Percentiles rank a stretch among this genome's conserved stretches.
Conservation (phyloP, 2,329 filamentous ascomycete species). For the Teratosphaeria epicoccoides region DNA sequence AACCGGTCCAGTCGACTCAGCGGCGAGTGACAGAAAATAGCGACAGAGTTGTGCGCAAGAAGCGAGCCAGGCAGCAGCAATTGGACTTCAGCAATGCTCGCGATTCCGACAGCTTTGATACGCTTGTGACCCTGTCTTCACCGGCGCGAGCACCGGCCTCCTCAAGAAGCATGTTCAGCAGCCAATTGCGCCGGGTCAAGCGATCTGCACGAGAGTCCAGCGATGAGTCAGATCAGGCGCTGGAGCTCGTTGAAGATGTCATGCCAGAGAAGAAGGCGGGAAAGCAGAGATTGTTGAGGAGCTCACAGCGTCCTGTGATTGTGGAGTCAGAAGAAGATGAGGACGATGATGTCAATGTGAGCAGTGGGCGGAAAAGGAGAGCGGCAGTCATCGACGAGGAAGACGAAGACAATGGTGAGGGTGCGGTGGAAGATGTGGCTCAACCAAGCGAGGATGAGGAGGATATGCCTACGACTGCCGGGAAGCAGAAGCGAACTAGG, state of each 20-base stretch:
- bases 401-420: constrained; percentile 1
- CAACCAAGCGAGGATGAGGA: constrained; percentile 7
- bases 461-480: constrained; percentile 21
- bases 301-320: constrained; percentile 6
- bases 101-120: constrained; percentile 13
- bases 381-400: not conserved
- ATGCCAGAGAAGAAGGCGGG: not conserved
- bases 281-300: not conserved
- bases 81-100: constrained; percentile 21
- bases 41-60: constrained; percentile 4
- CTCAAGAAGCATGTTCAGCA: constrained; percentile 20
- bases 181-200: constrained; percentile 7
- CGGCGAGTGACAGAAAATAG: constrained; percentile 4
- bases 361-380: not conserved
- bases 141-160: constrained; percentile 9
- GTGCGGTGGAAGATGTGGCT: constrained; percentile 8
- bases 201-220: constrained; percentile 11
- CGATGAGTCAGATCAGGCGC: constrained; percentile 11
- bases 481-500: constrained; percentile 15
- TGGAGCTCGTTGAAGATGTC: constrained; percentile 6
- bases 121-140: constrained; percentile 15
- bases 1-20: constrained; percentile 14
- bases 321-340: constrained; percentile 12
- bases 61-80: constrained; percentile 22
- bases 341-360: constrained; percentile 1